Evolutionary conservation across 2,329 filamentous ascomycete species (phyloP).

Genomic region (Penicillium palitans): DNA sequence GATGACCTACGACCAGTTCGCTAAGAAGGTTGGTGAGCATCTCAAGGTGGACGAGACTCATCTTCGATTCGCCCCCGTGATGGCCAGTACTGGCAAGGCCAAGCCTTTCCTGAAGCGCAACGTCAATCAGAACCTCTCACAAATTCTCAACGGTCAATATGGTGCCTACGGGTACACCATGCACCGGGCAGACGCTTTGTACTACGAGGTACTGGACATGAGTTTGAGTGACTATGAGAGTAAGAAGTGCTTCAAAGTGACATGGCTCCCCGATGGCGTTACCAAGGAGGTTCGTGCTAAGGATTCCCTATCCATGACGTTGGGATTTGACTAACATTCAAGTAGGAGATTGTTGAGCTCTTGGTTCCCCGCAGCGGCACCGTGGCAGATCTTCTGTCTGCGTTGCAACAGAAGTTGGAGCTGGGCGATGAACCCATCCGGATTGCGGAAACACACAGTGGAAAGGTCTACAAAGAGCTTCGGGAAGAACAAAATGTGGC

Average conservation of each 20-base stretch:
- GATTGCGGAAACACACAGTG: conserved; percentile 78
- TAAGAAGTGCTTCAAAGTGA: conserved; percentile 82
- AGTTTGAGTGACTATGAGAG: conserved; percentile 90
- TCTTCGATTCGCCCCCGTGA: conserved; percentile 86
- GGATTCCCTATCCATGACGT: neutral
- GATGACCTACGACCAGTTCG: conserved; percentile 83
- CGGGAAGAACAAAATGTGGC: conserved; percentile 69
- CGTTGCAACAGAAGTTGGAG: conserved; percentile 76
- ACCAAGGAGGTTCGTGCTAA: conserved; percentile 71
- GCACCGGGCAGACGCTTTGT: conserved; percentile 75
- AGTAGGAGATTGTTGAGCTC: conserved; percentile 72
- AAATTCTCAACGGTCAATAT: conserved; percentile 75
- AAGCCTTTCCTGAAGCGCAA: conserved; percentile 75
- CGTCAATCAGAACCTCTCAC: conserved; percentile 68
- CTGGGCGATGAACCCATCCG: conserved; percentile 73
- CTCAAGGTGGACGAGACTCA: conserved; percentile 79
- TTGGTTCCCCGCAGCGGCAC: conserved; percentile 84
- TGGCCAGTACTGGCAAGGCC: conserved; percentile 71
- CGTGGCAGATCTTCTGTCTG: conserved; percentile 73
- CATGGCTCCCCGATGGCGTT: conserved; percentile 84
- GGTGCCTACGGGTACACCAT: conserved; percentile 66
- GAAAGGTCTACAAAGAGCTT: conserved; percentile 82
- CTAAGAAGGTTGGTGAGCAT: conserved; percentile 77
- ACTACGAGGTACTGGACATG: conserved; percentile 92
- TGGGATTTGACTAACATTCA: conserved; percentile 18